Base-by-base conservation (phyloP, 495 filamentous ascomycete genomes). In the Aspergillus steynii region DNA sequence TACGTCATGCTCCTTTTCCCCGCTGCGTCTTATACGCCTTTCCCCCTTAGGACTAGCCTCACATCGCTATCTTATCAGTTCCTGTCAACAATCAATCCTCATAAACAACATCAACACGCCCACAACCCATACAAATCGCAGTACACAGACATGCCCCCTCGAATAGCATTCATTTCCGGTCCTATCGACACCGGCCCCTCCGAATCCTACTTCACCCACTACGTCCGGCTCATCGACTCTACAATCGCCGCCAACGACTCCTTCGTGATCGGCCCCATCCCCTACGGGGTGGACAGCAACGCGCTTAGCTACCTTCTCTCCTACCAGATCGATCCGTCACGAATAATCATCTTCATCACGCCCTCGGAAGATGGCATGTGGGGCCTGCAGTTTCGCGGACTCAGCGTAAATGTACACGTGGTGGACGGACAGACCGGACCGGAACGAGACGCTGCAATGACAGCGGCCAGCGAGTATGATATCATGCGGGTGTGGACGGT, bases 101-200 rank as follows among this genome's bases (percentile, higher is more conserved):
- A 37, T 8, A 50, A 50, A 7, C 5, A 37, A 7, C 37, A 42
- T 15, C 37, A 42, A 12, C 37, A 42, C 37, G 20, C 20, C 20
- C 20, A 20, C 20, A 20, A 20, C 20, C 20, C 20, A 20, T 20
- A 20, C 20, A 20, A 20, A 20, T 20, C 20, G 20, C 20, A 20
- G 20, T 20, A 20, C 20, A 20, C 20, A 20, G 20, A 20, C 20
- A 50, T 50, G 49, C 9, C 12, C 9, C 49, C 12, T 50, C 47
- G 27, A 29, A 42, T 15, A 15, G 69, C 71, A 8, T 74, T 71
- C 61, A 72, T 74, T 37, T 72, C 69, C 4, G 71, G 71, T n/a
- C 71, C 71, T 3, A 61, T 70, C 28, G 58, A 66, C 55, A 70
- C 61, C 10, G 65, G 69, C 5, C 53, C 62, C 15, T n/a, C 61